Base-by-base conservation (phyloP, 805 yeast genomes). In the Saturnispora galanensis region DNA sequence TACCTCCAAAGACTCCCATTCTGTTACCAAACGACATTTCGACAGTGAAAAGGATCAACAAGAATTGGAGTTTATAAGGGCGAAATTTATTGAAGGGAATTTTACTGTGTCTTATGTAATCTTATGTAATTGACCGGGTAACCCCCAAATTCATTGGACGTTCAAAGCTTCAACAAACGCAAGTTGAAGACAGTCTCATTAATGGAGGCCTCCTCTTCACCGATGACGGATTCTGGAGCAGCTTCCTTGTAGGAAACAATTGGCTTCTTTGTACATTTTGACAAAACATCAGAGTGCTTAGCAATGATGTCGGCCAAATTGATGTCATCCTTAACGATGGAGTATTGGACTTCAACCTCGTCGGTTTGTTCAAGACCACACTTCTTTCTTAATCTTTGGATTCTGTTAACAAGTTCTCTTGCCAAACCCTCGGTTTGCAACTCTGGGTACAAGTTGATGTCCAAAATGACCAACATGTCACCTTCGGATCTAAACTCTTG, bases 311-410 rank as follows among this genome's bases (percentile, higher is more conserved):
- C 64, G 38, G 71, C 78, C 45, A 89, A 69, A 26, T 73, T 77
- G 55, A 84, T 74, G 48, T 85, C 78, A 56, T 81, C 88, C 52
- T 76, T 79, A 52, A 78, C 74, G 49, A 88, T 62, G 51, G 77
- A 68, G 66, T 85, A 85, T 66, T 90, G 88, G 48, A 93, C 96
- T 51, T 76, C 65, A 42, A 93, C 94, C 55, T 93, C 98, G 62
- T 93, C 98, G 38, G 97, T 90, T 50, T 95, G 89, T 60, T 84
- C 84, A 59, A 93, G 74, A 31, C 96, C 95, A 52, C 85, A 88
- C 76, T 89, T 88, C 82, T 93, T 93, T 69, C 99, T 84, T 62
- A 89, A 77, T 66, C 96, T 83, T 74, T 93, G 99, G 54, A 93
- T 87, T 68, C 98, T 88, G 77, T 93, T 93, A 59, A 93, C 77